Conservation (phyloP, 2,329 filamentous ascomycete species). For the Sarocladium strictum region DNA sequence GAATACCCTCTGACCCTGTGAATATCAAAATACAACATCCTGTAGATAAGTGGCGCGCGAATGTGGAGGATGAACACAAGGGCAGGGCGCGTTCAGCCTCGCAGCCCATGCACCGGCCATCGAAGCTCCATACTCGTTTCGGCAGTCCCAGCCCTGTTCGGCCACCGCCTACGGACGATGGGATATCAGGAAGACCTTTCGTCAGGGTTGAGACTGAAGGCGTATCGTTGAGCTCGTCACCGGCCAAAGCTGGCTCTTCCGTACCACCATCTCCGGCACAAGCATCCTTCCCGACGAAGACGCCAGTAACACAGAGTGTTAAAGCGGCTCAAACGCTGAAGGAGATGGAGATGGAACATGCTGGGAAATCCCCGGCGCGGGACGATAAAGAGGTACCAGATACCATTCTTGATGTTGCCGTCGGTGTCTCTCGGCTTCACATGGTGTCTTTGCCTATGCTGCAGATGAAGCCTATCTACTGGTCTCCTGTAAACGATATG, state of each 20-base stretch:
- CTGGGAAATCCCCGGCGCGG: constrained; percentile 9
- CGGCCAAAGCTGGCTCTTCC: constrained; percentile 11
- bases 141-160: constrained; percentile 17
- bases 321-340: constrained; percentile 5
- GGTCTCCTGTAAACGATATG: constrained; percentile 88
- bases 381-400: constrained; percentile 15
- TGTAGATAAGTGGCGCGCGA: constrained; percentile 13
- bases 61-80: constrained; percentile 14
- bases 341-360: constrained; percentile 11
- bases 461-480: constrained; percentile 95
- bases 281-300: neutral
- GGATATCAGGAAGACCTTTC: constrained; percentile 50
- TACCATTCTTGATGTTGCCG: constrained; percentile 57
- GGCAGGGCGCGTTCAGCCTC: constrained; percentile 15
- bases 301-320: constrained; percentile 10
- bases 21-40: neutral
- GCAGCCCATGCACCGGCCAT: constrained; percentile 15
- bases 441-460: constrained; percentile 76
- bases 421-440: constrained; percentile 86
- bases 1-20: constrained; percentile 7
- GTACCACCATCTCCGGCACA: constrained; percentile 6
- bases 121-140: constrained; percentile 18
- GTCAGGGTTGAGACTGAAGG: constrained; percentile 32
- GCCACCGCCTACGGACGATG: constrained; percentile 33
- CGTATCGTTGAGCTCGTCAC: constrained; percentile 16